Conservation (phyloP, 2,329 filamentous ascomycete species). For the Arachnopeziza araneosa region DNA sequence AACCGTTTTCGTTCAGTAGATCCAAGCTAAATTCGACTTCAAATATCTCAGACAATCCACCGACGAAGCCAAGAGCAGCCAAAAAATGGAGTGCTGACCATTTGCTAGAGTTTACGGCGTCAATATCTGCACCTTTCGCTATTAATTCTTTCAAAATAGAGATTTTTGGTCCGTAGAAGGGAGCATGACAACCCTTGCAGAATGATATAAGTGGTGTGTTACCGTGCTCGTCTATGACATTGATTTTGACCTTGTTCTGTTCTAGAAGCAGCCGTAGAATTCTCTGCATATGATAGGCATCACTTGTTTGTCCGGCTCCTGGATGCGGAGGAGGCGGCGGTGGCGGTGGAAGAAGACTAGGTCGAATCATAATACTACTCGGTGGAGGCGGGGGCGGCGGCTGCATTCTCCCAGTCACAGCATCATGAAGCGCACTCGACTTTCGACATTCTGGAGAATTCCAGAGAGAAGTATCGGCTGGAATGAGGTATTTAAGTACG, state of each 20-base stretch:
- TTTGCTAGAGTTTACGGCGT: neutral
- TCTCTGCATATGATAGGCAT: neutral
- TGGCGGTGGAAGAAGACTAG: neutral
- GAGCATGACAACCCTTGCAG: neutral
- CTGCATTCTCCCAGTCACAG: neutral
- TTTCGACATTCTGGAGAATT: neutral
- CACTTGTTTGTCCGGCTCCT: neutral
- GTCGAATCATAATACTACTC: neutral
- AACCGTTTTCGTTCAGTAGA: conserved; percentile 1
- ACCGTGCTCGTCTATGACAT: conserved; percentile 2
- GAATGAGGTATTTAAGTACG: conserved; percentile 3
- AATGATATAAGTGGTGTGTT: conserved; percentile 2
- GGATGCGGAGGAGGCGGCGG: neutral
- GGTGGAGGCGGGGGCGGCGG: neutral
- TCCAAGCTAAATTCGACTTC: neutral
- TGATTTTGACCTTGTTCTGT: neutral
- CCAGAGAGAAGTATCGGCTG: conserved; percentile 3
- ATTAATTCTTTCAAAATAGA: neutral
- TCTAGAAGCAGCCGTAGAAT: conserved; percentile 3
- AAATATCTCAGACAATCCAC: neutral
- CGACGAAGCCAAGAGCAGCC: neutral
- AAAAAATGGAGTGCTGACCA: conserved; percentile 1
- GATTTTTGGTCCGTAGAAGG: neutral
- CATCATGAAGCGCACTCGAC: neutral
- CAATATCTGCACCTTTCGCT: neutral